Evolutionary conservation across 2,329 filamentous ascomycete genomes (phyloP), one percentile per base, ranked within the genome.

Genomic region (Paraphoma chrysanthemicola): DNA sequence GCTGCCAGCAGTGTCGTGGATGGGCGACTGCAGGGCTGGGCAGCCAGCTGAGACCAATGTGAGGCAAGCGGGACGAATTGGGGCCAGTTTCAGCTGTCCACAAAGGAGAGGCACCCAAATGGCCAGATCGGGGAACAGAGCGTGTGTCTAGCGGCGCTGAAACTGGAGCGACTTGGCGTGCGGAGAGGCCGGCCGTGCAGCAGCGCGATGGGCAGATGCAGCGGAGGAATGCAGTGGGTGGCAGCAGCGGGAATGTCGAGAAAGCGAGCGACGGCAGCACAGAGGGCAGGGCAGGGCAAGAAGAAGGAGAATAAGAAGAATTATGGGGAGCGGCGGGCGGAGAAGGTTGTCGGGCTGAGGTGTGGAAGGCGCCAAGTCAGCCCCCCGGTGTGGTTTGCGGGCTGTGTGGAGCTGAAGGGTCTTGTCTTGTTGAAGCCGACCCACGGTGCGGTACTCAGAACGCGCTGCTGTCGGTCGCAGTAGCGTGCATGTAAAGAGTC

Each of bases 1-100:
- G 54, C 44, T 44, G 62, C 46, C 60, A 48, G 54, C 23, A 43
- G 46, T 36, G 58, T 53, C 53, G 56, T 48, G 63, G 48, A 48
- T 44, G 46, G 56, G 54, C 51, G 60, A 60, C 48, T 54, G 63
- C 58, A 64, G 60, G 62, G 64, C 63, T 61, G 62, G 50, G 14
- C 56, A 51, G 69, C 57, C 59, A 62, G 63, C 56, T 74, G 72
- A 74, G 72, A 75, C 72, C 48, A 28, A 57, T 54, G 54, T 69
- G 69, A 67, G 51, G 69, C 69, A 68, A 53, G 48, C 28, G 44
- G 46, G 33, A 41, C 43, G 29, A 44, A 44, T 57, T 45, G 45
- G 56, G 39, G 54, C 54, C 43, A 45, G 47, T 47, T 48, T 48
- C 44, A 30, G 51, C 46, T 44, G 39, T 36, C 23, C 43, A 44